Evolutionary conservation across 1,284 basidiomycete genomes (phyloP), one percentile per base, ranked within the genome.

Genomic region (Cryptococcus hybrid): DNA sequence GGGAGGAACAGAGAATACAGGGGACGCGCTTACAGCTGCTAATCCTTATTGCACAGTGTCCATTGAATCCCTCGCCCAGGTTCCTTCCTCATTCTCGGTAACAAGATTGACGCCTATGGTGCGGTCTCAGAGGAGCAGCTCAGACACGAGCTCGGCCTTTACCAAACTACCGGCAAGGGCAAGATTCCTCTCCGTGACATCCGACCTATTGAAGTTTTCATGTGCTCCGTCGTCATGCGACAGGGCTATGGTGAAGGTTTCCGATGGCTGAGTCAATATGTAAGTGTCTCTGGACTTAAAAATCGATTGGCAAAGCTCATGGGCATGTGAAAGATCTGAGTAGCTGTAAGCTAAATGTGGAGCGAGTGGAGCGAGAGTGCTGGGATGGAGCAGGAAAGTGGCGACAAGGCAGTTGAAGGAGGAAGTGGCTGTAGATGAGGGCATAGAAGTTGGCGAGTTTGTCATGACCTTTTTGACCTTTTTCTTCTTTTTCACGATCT

Each of bases 81-180:
- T 99, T 38, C 96, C 24, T 99, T 99, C 89, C 86, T 99, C 58
- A 88, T 99, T 61, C 87, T 99, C 56, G 96, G 96, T 52, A 99
- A 99, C 86, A 99, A 99, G 86, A 99, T 99, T 71, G 96, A 99
- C 73, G 93, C 94, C n/a, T 86, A 88, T 5, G 92, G 93, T 51
- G 96, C 96, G 38, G 94, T 99, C 61, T 92, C 89, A 62, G 96
- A 99, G 81, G 95, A 99, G 75, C 93, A 99, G 79, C 83, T 99
- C 63, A 87, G 96, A 73, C 92, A 97, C 77, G 86, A 93, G 61
- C 84, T 99, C 54, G 96, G 96, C 52, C 83, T 99, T 52, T 97
- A 95, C 81, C 94, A 98, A 82, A 99, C 96, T 24, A 99, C 96
- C 34, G 96, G 96, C 79, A 99, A 99, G 88, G 96, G 96, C 78